Evolutionary conservation across 345 rosid species (phyloP).

Genomic region (Gossypium raimondii): DNA sequence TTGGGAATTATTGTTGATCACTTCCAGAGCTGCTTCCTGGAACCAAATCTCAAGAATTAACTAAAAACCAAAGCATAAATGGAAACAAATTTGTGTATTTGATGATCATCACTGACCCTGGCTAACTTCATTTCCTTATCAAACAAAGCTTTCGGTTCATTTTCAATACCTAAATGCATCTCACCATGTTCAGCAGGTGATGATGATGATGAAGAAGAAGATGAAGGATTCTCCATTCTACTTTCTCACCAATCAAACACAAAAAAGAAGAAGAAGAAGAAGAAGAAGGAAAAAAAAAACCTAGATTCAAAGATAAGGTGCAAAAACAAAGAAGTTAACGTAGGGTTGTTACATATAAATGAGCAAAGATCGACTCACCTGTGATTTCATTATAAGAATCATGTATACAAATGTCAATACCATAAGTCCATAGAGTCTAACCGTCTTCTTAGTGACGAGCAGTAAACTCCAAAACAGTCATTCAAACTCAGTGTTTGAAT

Average conservation of each 20-base stretch:
- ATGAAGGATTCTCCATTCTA: constrained; percentile 10
- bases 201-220: background rate
- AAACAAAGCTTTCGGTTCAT: constrained; percentile 16
- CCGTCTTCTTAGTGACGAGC: background rate
- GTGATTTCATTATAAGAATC: background rate
- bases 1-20: constrained; percentile 14
- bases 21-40: constrained; percentile 23
- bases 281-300: fast-evolving
- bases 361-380: background rate
- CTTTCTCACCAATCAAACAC: background rate
- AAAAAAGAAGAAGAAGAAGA: background rate
- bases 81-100: background rate
- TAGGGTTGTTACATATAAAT: background rate
- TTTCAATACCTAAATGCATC: background rate
- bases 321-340: background rate
- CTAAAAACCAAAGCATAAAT: background rate
- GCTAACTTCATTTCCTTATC: constrained; percentile 14
- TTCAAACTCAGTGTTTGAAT: background rate
- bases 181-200: background rate
- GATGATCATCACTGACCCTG: constrained; percentile 7
- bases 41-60: background rate
- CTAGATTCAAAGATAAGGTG: background rate
- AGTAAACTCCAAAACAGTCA: background rate
- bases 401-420: constrained; percentile 1
- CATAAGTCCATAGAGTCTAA: background rate